Conservation (phyloP, 2,329 filamentous ascomycete genomes). For the Neopestalotiopsis sp. region DNA sequence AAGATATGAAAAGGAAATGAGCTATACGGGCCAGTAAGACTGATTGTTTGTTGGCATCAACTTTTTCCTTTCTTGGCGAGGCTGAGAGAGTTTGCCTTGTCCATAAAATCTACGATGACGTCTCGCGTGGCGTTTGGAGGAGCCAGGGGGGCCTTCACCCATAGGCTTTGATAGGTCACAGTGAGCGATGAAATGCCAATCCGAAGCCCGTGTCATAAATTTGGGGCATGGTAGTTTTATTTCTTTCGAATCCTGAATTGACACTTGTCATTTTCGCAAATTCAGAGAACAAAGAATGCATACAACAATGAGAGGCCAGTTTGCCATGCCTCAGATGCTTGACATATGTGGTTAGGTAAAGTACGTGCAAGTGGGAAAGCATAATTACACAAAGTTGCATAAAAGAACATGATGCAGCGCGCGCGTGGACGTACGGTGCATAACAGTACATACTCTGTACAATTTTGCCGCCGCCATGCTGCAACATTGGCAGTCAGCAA, state of each 20-base stretch:
- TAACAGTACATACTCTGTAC: background rate
- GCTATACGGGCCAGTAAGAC: background rate
- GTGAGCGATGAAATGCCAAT: background rate
- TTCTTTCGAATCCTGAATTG: no score
- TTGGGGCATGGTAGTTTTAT: no score
- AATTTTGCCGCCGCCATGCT: background rate
- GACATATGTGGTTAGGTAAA: background rate
- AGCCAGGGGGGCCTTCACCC: background rate
- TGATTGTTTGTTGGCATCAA: background rate
- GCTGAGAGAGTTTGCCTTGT: background rate
- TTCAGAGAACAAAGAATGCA: background rate
- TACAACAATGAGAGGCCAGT: background rate
- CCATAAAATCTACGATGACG: background rate
- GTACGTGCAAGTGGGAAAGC: no score
- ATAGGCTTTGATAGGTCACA: background rate
- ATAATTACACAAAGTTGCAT: background rate
- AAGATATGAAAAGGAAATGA: background rate
- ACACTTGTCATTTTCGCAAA: no score
- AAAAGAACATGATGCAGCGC: background rate
- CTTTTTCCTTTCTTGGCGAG: background rate
- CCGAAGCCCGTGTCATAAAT: no score
- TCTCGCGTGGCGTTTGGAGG: constrained; percentile 4
- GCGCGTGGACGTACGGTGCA: background rate
- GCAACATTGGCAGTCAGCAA: background rate
- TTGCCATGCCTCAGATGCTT: background rate